Percentiles rank a stretch among this genome's conserved stretches.
These are phyloP conservation scores for Cordyceps fumosorosea DNA, from an alignment of 2,329 filamentous ascomycete genomes.

Conservation along the genomic window DNA sequence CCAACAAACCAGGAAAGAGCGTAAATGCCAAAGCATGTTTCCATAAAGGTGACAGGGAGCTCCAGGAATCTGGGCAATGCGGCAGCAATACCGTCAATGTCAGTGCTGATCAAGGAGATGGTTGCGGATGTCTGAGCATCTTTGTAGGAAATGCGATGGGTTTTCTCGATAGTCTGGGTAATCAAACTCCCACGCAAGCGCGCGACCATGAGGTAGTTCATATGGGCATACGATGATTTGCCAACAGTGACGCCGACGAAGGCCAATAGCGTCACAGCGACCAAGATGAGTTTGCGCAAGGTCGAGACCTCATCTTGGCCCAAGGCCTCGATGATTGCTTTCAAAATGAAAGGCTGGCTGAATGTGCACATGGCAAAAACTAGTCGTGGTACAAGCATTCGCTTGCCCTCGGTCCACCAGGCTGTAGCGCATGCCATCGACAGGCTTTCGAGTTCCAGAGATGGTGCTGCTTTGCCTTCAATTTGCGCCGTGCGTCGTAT, in stretches of 20 bases:
- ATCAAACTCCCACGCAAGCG: slow-evolving; percentile 26
- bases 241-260: slow-evolving; percentile 4
- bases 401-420: neutral
- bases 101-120: slow-evolving; percentile 3
- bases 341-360: slow-evolving; percentile 5
- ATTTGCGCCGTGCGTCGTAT: neutral
- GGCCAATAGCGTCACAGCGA: neutral
- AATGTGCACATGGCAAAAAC: slow-evolving; percentile 5
- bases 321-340: neutral
- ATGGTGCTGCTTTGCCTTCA: neutral
- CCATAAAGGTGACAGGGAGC: neutral
- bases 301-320: neutral
- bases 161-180: slow-evolving; percentile 43
- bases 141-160: slow-evolving; percentile 25
- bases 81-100: slow-evolving; percentile 4
- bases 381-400: slow-evolving; percentile 1
- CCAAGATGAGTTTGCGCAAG: neutral
- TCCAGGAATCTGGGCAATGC: neutral
- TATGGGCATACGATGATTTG: neutral
- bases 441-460: neutral
- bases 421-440: neutral
- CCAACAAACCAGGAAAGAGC: neutral
- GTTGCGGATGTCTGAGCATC: slow-evolving; percentile 22
- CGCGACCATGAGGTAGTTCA: slow-evolving; percentile 22
- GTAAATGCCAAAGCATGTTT: slow-evolving; percentile 3